A percentile compares a stretch with the other conserved stretches of the same genome.
These are phyloP conservation scores for Aspergillus sp. DNA, from an alignment of 2,329 filamentous ascomycete genomes.

Conservation along the genomic window DNA sequence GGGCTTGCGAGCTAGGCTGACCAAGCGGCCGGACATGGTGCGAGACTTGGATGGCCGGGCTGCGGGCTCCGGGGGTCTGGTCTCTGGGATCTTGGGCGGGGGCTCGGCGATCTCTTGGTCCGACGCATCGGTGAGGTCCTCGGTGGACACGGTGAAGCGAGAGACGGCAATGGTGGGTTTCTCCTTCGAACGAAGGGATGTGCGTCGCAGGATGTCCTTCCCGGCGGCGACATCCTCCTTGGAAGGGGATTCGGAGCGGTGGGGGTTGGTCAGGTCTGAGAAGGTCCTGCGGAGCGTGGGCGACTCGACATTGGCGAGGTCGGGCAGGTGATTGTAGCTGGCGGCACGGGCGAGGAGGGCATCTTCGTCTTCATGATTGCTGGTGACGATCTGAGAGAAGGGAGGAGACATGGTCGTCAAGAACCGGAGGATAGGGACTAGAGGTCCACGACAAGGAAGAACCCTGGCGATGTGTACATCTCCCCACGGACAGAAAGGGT, in stretches of 20 bases:
- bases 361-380: slow-evolving; percentile 25
- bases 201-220: slow-evolving; percentile 42
- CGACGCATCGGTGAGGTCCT: slow-evolving; percentile 32
- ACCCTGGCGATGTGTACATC: slow-evolving; percentile 29
- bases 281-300: slow-evolving; percentile 50
- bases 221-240: slow-evolving; percentile 39
- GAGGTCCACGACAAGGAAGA: slow-evolving; percentile 19
- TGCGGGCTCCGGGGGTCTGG: slow-evolving; percentile 28
- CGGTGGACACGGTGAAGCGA: slow-evolving; percentile 37
- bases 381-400: slow-evolving; percentile 20
- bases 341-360: slow-evolving; percentile 52
- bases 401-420: slow-evolving; percentile 36
- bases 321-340: slow-evolving; percentile 58
- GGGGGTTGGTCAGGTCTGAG: slow-evolving; percentile 48
- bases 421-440: slow-evolving; percentile 9
- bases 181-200: slow-evolving; percentile 39
- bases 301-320: slow-evolving; percentile 32
- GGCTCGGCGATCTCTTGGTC: slow-evolving; percentile 18
- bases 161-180: slow-evolving; percentile 31
- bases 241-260: slow-evolving; percentile 35
- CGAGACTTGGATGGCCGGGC: slow-evolving; percentile 43
- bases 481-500: slow-evolving; percentile 21
- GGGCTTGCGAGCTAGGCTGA: slow-evolving; percentile 51
- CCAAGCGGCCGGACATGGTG: slow-evolving; percentile 51
- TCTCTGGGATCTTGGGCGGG: slow-evolving; percentile 23